phyloP scores from a whole-genome alignment of 441 rosid species.

The Hura crepitans region DNA sequence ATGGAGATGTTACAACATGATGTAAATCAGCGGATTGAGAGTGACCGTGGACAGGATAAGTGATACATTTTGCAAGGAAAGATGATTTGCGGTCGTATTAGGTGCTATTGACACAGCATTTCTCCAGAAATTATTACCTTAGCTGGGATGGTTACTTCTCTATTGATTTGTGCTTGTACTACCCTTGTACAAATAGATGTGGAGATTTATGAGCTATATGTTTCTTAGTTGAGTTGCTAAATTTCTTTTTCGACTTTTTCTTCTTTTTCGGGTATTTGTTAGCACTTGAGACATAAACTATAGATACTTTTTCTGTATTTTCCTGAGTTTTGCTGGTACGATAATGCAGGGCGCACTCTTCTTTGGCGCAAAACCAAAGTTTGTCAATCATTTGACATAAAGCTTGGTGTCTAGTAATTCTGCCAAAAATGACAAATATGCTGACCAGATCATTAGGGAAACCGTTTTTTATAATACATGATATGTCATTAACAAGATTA shows the following conservation, averaged over 20 bases:
- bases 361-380: no score
- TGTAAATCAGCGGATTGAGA: slow-evolving; percentile 33
- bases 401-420: no score
- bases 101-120: not conserved
- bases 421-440: no score
- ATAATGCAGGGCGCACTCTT: no score
- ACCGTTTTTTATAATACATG: no score
- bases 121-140: slow-evolving; percentile 2
- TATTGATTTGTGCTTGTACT: not conserved
- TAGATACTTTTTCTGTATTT: not conserved
- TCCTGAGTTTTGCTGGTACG: not conserved
- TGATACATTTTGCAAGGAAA: not conserved
- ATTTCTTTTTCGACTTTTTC: not conserved
- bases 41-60: slow-evolving; percentile 30
- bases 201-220: slow-evolving; percentile 15
- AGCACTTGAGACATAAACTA: not conserved
- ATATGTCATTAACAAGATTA: no score
- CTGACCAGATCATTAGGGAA: no score
- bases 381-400: no score
- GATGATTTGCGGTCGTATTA: not conserved
- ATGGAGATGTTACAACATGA: slow-evolving; percentile 53
- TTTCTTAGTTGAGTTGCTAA: slow-evolving; percentile 5
- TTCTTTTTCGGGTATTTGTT: not conserved
- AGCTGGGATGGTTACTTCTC: not conserved
- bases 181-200: slow-evolving; percentile 30